Conservation (phyloP, 371 early-diverging fungal species). For the Phascolomyces articulosus region DNA sequence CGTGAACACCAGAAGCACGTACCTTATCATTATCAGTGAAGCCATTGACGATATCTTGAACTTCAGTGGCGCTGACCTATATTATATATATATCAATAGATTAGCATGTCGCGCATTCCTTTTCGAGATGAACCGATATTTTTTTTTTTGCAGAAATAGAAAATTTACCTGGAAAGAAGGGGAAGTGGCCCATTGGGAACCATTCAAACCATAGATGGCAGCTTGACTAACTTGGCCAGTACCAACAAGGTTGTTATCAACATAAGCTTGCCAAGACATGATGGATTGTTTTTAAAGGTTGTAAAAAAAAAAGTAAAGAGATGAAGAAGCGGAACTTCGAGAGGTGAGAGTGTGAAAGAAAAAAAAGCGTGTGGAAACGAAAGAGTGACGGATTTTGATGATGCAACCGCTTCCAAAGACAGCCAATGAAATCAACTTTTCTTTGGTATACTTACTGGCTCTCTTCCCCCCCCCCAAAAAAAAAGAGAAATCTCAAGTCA, state of each 20-base stretch:
- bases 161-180: constrained; percentile 69
- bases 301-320: constrained; percentile 14
- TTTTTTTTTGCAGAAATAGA: too few relatives aligned
- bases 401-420: not conserved
- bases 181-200: constrained; percentile 81
- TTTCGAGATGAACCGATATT: constrained; percentile 11
- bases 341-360: not conserved
- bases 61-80: constrained; percentile 64
- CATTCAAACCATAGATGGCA: constrained; percentile 84
- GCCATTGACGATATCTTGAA: constrained; percentile 59
- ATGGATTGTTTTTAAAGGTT: constrained; percentile 20
- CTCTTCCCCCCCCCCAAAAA: too few relatives aligned
- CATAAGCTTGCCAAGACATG: constrained; percentile 90
- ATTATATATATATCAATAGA: not conserved
- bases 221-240: constrained; percentile 74
- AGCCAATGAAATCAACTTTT: not conserved
- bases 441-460: too few relatives aligned
- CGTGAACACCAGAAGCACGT: constrained; percentile 69
- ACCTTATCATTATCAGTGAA: constrained; percentile 64
- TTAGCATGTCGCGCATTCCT: not conserved
- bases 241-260: constrained; percentile 82
- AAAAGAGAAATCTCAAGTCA: too few relatives aligned
- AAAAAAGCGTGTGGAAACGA: not conserved
- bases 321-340: constrained; percentile 2
- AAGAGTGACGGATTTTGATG: not conserved